phyloP scores from a whole-genome alignment of 371 early-diverging fungal species.

The Mortierella polycephala region DNA sequence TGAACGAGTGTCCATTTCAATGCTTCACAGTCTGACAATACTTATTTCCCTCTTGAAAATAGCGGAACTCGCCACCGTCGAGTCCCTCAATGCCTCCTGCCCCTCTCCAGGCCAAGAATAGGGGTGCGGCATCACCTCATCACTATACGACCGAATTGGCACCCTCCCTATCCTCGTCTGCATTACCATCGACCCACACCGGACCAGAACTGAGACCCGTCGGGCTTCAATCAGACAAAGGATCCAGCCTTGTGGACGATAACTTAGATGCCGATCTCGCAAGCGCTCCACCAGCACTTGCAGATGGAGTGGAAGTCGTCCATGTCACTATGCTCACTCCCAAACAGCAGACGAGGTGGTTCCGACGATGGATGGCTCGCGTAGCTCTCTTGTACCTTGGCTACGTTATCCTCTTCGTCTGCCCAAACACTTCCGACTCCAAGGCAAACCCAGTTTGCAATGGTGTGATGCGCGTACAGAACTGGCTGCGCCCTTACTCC shows the following conservation, averaged over 20 bases:
- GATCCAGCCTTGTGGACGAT: not conserved
- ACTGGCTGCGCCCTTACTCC: constrained; percentile 37
- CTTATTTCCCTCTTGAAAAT: not conserved
- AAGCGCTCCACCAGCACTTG: constrained; percentile 10
- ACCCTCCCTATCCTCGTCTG: not conserved
- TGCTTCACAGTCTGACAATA: not conserved
- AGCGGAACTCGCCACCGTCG: constrained; percentile 16
- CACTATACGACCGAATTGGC: constrained; percentile 20
- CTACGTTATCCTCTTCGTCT: constrained; percentile 44
- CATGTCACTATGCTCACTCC: constrained; percentile 6
- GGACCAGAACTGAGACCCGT: not conserved
- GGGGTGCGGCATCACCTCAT: constrained; percentile 34
- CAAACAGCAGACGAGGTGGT: not conserved
- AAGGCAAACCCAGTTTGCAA: constrained; percentile 26
- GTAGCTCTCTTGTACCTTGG: constrained; percentile 30
- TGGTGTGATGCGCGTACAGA: constrained; percentile 4
- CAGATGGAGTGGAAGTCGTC: not conserved
- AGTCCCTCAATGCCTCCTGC: constrained; percentile 44
- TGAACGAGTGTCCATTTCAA: not conserved
- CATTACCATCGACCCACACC: not conserved
- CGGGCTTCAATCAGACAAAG: constrained; percentile 2
- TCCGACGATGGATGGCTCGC: constrained; percentile 21
- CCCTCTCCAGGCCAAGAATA: constrained; percentile 21
- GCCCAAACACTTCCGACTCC: constrained; percentile 9
- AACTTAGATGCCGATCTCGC: too few relatives aligned